These are phyloP conservation scores for Skeletonema tropicum DNA, from an alignment of 108 stramenopile species.

Conservation along the genomic window DNA sequence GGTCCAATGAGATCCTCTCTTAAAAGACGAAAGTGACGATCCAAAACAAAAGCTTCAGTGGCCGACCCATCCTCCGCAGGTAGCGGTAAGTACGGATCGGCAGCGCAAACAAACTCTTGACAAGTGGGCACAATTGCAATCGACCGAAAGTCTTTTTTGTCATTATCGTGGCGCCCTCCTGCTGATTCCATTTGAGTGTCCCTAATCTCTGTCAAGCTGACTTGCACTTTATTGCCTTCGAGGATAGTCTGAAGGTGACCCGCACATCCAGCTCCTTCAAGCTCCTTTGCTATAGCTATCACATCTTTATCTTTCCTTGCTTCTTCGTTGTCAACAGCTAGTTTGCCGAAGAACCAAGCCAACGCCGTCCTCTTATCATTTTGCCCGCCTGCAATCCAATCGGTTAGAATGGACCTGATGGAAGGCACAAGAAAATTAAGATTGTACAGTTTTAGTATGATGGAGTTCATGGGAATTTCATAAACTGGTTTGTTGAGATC, in stretches of 20 bases:
- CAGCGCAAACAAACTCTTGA: slow-evolving; percentile 18
- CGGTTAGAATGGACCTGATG: neutral
- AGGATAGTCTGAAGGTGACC: neutral
- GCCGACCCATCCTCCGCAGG: slow-evolving; percentile 1
- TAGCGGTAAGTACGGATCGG: slow-evolving; percentile 16
- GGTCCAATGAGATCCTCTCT: slow-evolving; percentile 21
- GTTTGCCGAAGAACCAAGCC: neutral
- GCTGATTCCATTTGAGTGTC: neutral
- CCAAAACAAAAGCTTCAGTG: slow-evolving; percentile 15
- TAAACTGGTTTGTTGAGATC: slow-evolving; percentile 2
- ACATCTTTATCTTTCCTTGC: neutral
- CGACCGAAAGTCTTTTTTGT: slow-evolving; percentile 16
- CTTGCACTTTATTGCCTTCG: neutral
- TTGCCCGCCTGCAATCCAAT: neutral
- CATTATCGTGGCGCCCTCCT: slow-evolving; percentile 19
- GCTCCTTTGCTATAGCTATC: neutral
- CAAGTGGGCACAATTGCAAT: slow-evolving; percentile 17
- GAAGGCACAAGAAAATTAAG: neutral
- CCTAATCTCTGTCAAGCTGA: neutral
- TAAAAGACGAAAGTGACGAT: slow-evolving; percentile 16
- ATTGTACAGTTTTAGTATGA: neutral
- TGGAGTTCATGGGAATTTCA: neutral
- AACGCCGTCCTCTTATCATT: neutral
- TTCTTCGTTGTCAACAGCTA: neutral
- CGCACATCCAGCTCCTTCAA: neutral